Percentiles rank a stretch among this genome's conserved stretches.
Conservation (phyloP, 495 filamentous ascomycete species). For the Lineolata rhizophorae region DNA sequence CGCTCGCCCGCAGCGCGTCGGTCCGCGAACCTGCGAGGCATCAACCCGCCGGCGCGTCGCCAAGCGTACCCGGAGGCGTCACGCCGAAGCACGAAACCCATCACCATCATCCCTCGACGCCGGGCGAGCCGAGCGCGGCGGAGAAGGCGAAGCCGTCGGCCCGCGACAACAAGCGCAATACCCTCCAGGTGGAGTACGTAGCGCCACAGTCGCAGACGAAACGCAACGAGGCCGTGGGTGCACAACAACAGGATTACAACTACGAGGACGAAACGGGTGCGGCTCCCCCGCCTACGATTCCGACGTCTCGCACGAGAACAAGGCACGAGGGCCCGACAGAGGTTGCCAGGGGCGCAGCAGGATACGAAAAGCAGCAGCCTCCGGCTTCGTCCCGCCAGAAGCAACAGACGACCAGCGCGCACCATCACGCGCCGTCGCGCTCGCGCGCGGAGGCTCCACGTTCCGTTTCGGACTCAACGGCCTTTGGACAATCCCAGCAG, state of each 20-base stretch:
- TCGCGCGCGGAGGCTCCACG: constrained; percentile 27
- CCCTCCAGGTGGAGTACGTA: constrained; percentile 96
- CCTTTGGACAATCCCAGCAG: constrained; percentile 21
- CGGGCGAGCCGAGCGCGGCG: constrained; percentile 35
- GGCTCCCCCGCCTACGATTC: constrained; percentile 15
- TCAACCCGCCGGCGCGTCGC: constrained; percentile 27
- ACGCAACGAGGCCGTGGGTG: constrained; percentile 29
- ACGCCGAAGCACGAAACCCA: constrained; percentile 53
- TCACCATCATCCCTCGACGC: too few species aligned
- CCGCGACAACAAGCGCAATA: constrained; percentile 75
- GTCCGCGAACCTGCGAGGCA: constrained; percentile 72
- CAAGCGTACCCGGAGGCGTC: constrained; percentile 52
- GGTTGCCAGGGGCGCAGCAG: constrained; percentile 7
- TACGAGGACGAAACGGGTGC: constrained; percentile 14
- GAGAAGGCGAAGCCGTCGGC: constrained; percentile 43
- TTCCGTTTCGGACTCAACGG: constrained; percentile 33
- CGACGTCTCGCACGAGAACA: constrained; percentile 26
- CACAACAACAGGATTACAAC: too few species aligned
- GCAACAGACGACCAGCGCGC: constrained; percentile 18
- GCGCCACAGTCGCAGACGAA: constrained; percentile 66
- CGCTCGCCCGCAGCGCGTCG: constrained; percentile 64
- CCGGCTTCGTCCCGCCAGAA: background rate
- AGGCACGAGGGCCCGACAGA: constrained; percentile 27
- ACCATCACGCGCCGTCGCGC: constrained; percentile 23
- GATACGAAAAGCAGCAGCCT: too few species aligned